phyloP scores from a whole-genome alignment of 352 stramenopile genomes.

The Phytopythium boreale region DNA sequence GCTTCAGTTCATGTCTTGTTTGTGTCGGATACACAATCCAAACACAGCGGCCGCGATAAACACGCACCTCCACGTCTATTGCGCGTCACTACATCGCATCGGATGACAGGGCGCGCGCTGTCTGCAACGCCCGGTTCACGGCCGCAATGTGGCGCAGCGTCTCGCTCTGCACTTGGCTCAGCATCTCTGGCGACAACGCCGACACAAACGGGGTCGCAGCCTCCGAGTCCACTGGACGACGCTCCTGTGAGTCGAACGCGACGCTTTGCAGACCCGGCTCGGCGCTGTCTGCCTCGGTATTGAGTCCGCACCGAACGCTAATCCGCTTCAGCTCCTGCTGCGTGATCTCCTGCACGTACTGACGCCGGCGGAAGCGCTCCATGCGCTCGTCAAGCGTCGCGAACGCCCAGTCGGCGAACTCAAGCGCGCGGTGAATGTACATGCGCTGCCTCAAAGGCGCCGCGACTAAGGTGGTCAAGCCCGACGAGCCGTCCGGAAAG shows the following conservation, averaged over 20 bases:
- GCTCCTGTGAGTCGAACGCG: slow-evolving; percentile 5
- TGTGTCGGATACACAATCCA: too few species aligned
- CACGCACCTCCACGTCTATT: background rate
- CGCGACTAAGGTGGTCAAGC: slow-evolving; percentile 34
- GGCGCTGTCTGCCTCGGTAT: slow-evolving; percentile 6
- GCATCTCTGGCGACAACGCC: slow-evolving; percentile 23
- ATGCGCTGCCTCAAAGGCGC: slow-evolving; percentile 29
- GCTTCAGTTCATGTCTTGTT: too few species aligned
- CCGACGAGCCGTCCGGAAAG: slow-evolving; percentile 39
- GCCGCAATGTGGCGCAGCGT: slow-evolving; percentile 52
- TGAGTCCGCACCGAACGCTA: slow-evolving; percentile 38
- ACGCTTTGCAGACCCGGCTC: background rate
- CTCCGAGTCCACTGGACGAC: background rate
- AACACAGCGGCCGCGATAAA: too few species aligned
- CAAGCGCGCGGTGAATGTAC: slow-evolving; percentile 52
- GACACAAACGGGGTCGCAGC: slow-evolving; percentile 8
- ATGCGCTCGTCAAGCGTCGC: slow-evolving; percentile 51
- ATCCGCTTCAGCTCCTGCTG: slow-evolving; percentile 42
- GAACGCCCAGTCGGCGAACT: slow-evolving; percentile 72
- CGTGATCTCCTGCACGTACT: slow-evolving; percentile 26
- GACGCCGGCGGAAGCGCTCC: slow-evolving; percentile 26
- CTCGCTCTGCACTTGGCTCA: slow-evolving; percentile 41
- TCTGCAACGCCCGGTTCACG: slow-evolving; percentile 32
- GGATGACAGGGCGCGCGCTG: background rate
- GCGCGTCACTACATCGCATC: background rate